A percentile compares a stretch with the other conserved stretches of the same genome.
These are phyloP conservation scores for Macrocybe sp. DNA, from an alignment of 1,284 basidiomycete genomes.

Conservation along the genomic window DNA sequence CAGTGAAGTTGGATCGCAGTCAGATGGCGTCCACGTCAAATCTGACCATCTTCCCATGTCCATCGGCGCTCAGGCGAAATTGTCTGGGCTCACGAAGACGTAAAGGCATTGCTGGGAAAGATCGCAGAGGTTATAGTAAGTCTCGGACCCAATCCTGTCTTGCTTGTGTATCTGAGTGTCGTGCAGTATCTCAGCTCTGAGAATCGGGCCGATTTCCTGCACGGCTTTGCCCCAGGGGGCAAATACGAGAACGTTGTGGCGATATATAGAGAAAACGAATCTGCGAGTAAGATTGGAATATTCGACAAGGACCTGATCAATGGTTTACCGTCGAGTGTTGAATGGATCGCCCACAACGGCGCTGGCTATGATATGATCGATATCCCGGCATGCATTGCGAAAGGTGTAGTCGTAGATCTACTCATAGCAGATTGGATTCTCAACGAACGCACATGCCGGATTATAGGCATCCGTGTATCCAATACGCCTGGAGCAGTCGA, in stretches of 20 bases:
- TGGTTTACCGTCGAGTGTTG: constrained; percentile 61
- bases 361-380: constrained; percentile 90
- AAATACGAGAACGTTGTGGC: constrained; percentile 76
- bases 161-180: not conserved
- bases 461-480: constrained; percentile 77
- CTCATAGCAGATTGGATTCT: not conserved
- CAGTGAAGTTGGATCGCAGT: not conserved
- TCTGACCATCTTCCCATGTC: not conserved
- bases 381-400: constrained; percentile 65
- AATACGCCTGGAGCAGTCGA: constrained; percentile 92
- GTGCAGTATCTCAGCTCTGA: constrained; percentile 60
- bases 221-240: constrained; percentile 55
- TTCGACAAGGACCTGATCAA: constrained; percentile 79
- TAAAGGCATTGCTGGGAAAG: constrained; percentile 56
- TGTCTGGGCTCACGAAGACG: constrained; percentile 78
- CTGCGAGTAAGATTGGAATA: constrained; percentile 61
- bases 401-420: constrained; percentile 35
- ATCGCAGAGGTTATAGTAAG: constrained; percentile 76
- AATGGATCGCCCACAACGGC: constrained; percentile 91
- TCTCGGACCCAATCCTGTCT: constrained; percentile 13
- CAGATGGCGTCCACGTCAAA: not conserved
- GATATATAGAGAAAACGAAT: constrained; percentile 76
- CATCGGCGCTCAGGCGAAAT: constrained; percentile 48
- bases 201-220: constrained; percentile 65
- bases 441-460: not conserved